Evolutionary conservation across 768 basidiomycete genomes (phyloP), one percentile per base, ranked within the genome.

Genomic region (Clavaria fumosa): DNA sequence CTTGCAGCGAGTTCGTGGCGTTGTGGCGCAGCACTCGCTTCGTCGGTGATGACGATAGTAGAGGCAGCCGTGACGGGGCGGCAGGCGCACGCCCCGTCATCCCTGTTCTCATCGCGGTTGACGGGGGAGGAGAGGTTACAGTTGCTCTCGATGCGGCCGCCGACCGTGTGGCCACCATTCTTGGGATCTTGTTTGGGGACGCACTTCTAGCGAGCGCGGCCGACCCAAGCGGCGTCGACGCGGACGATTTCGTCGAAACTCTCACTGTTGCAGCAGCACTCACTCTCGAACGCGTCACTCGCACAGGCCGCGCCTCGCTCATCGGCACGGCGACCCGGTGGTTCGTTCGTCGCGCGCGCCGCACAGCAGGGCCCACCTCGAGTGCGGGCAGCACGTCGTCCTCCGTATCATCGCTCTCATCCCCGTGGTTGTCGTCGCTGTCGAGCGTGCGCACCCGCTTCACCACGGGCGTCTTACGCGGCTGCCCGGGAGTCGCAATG

Each of bases 401-500:
- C 17, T 60, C 63, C 43, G 72, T 75, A 26, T 69, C 75, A 30
- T 82, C 78, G 2, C 76, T 75, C 43, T 79, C 79, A n/a, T n/a
- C n/a, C n/a, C n/a, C n/a, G n/a, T n/a, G n/a, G n/a, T n/a, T n/a
- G n/a, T n/a, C n/a, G n/a, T n/a, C n/a, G n/a, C n/a, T n/a, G n/a
- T n/a, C n/a, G n/a, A n/a, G n/a, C 37, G 69, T 64, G 1, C 74
- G 73, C 11, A 61, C 51, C 40, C 81, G 74, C 57, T 89, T 86
- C 32, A 74, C 65, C 38, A 72, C 67, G 0, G 89, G 89, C 1
- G 88, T 89, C 62, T 93, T 95, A 46, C 78, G 75, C 21, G 81
- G 85, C 52, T 85, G 86, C 14, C 78, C 82, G 6, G 80, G 83
- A 14, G 85, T 78, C 7, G 71, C 69, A 15, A 83, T 81, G 12